Evolutionary conservation across 176 grass and related monocot species (phyloP), one percentile per base, ranked within the genome.

Genomic region (Otatea glauca): DNA sequence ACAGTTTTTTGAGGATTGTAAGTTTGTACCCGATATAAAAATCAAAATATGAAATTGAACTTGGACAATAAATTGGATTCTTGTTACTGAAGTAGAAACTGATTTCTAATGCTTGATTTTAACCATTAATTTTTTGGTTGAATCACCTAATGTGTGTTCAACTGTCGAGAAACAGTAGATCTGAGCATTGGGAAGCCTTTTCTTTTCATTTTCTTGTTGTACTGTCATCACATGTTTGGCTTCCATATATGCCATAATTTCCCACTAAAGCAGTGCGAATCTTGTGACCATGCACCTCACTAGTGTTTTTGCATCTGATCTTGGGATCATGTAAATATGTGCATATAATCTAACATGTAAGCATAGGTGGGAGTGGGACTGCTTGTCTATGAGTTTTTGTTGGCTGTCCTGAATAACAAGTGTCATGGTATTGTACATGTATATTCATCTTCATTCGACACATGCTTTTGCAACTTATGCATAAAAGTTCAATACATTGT

Each of bases 261-360:
- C 71, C 66, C 11, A 60, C 23, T 25, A 21, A 60, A 71, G 37
- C 2, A 25, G 65, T 60, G 17, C 4, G 65, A 53, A 12, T 80
- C 20, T 58, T 78, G 47, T 60, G 39, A 34, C 53, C 76, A 80
- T 68, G 50, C 42, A 48, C 18, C 1, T 10, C 20, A 21, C 9
- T 51, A 37, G 0, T 50, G 53, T 59, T 87, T 54, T 54, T 76
- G 38, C 62, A 39, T 87, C 29, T 34, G n/a, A 88, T 75, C 16
- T 39, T 2, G 7, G 3, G 47, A 15, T 16, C 58, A 10, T 88
- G 74, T 78, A 72, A 49, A 41, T 41, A 42, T 72, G 27, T 86
- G 27, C 55, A n/a, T 41, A 73, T 72, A 84, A 88, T 67, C 53
- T 68, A 78, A 78, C 65, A 67, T 84, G 25, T 67, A 58, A 64